Evolutionary conservation across 2,329 filamentous ascomycete genomes (phyloP).

Genomic region (Botrytis sinoallii): DNA sequence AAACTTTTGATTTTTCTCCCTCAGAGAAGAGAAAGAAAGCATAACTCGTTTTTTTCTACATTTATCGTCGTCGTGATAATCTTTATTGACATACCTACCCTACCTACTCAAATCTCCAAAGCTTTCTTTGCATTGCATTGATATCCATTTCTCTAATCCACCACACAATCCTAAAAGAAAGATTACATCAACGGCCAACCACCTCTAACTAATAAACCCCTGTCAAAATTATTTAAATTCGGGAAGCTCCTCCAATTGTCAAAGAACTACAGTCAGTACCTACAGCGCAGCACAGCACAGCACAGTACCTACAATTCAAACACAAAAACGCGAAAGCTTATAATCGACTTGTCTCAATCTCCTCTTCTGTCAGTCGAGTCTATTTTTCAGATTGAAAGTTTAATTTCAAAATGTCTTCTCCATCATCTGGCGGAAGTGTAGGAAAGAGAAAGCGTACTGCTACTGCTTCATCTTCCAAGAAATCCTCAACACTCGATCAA

Average conservation of each 20-base stretch:
- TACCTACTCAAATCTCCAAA: neutral
- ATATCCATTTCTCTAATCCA: neutral
- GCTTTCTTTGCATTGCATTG: neutral
- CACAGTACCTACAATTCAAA: neutral
- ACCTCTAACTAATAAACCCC: neutral
- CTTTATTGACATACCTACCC: neutral
- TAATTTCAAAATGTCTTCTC: slow-evolving; percentile 37
- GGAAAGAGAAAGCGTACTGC: slow-evolving; percentile 79
- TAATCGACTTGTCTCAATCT: neutral
- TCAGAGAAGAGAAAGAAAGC: neutral
- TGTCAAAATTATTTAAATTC: slow-evolving; percentile 11
- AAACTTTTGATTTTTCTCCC: slow-evolving; percentile 1
- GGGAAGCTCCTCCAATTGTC: neutral
- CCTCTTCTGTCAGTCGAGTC: neutral
- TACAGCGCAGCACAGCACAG: too few relatives aligned
- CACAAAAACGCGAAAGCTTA: slow-evolving; percentile 5
- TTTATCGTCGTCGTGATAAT: neutral
- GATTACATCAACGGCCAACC: neutral
- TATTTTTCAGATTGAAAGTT: neutral
- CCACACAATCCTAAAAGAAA: neutral
- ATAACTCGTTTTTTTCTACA: neutral
- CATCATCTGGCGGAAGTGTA: slow-evolving; percentile 36
- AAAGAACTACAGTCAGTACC: neutral
- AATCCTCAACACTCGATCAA: slow-evolving; percentile 53
- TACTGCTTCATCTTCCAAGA: slow-evolving; percentile 48